phyloP scores from a whole-genome alignment of 2,329 filamentous ascomycete genomes.

The Mycogone perniciosa region DNA sequence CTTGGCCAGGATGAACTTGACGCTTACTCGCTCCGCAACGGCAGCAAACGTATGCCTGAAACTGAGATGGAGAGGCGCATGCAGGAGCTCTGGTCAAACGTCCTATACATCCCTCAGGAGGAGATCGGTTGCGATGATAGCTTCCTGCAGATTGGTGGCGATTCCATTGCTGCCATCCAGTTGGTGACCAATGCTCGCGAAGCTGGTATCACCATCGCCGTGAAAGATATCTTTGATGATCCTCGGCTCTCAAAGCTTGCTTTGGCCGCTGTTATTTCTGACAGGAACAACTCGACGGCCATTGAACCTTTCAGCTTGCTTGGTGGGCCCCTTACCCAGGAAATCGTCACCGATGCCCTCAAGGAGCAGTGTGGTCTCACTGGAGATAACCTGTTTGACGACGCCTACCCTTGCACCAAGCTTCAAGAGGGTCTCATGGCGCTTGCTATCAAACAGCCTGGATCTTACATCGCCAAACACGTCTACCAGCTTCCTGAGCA shows the following conservation, averaged over 20 bases:
- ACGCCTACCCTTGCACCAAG: conserved; percentile 10
- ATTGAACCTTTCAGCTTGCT: conserved; percentile 2
- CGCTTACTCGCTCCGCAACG: conserved; percentile 1
- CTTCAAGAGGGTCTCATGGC: conserved; percentile 8
- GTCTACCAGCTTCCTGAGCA: conserved; percentile 4
- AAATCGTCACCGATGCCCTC: neutral
- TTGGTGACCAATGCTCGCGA: conserved; percentile 32
- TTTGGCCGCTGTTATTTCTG: neutral
- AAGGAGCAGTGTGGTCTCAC: conserved; percentile 7
- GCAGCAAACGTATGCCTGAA: conserved; percentile 11
- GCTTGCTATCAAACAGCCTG: conserved; percentile 8
- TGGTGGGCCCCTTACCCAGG: neutral
- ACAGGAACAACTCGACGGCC: neutral
- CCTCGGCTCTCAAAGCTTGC: conserved; percentile 6
- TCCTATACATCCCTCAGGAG: conserved; percentile 23
- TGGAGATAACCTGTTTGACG: conserved; percentile 4
- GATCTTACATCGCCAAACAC: conserved; percentile 6
- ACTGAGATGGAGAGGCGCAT: conserved; percentile 10
- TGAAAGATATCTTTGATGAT: conserved; percentile 6
- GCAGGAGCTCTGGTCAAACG: conserved; percentile 23
- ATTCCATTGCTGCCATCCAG: conserved; percentile 39
- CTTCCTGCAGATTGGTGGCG: conserved; percentile 27
- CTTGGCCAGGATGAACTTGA: conserved; percentile 4
- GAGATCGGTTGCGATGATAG: conserved; percentile 20
- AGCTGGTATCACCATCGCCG: conserved; percentile 6